Conservation (phyloP, 2,329 filamentous ascomycete genomes). For the Geosmithia flava region DNA sequence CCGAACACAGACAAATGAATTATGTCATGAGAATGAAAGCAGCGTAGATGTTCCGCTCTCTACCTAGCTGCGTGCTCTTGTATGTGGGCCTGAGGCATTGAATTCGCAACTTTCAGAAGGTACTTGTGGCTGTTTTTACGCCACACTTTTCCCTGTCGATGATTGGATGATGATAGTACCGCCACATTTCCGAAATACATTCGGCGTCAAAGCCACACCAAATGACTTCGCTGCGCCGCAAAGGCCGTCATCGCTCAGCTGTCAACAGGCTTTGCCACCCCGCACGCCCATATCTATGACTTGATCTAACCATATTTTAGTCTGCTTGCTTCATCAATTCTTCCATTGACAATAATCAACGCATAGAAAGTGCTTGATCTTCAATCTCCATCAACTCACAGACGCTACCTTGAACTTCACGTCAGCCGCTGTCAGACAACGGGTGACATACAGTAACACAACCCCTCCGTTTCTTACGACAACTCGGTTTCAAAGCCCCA, state of each 20-base stretch:
- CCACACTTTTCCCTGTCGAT: not conserved
- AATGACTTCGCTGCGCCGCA: not conserved
- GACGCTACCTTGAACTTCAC: not conserved
- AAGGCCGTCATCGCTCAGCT: not conserved
- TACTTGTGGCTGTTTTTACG: no score
- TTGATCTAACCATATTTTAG: not conserved
- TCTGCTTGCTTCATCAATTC: not conserved
- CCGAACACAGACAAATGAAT: no score
- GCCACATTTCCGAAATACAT: not conserved
- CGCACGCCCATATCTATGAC: not conserved
- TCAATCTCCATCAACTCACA: not conserved
- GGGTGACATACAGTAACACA: not conserved
- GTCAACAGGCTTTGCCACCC: not conserved
- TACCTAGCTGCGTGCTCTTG: no score
- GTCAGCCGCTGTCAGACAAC: not conserved
- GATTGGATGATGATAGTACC: not conserved
- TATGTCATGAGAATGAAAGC: no score
- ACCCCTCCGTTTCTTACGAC: not conserved
- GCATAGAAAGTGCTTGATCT: not conserved
- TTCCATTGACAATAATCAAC: not conserved
- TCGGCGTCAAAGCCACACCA: not conserved
- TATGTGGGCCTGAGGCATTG: no score
- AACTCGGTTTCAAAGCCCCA: not conserved
- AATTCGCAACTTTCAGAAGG: no score
- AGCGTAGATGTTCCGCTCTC: no score